Conservation (phyloP, 2,329 filamentous ascomycete genomes). For the Waltergamsia citrina region DNA sequence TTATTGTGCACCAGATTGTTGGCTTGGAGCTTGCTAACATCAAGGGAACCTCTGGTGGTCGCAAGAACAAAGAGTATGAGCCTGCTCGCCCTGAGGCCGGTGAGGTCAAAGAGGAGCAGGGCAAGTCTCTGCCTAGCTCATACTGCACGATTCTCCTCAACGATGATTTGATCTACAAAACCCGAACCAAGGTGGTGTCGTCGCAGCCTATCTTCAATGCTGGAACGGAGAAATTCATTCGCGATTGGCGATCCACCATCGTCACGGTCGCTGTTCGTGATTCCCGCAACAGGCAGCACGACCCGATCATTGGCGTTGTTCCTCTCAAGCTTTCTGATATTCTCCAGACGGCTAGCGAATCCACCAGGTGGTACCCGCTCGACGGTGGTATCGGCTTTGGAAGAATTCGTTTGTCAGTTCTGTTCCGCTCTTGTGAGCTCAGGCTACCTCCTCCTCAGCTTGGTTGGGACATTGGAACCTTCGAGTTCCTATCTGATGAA, state of each 20-base stretch:
- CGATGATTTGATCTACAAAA: slow-evolving; percentile 85
- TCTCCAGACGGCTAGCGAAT: slow-evolving; percentile 77
- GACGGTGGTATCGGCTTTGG: slow-evolving; percentile 92
- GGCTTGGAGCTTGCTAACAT: slow-evolving; percentile 88
- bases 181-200: slow-evolving; percentile 86
- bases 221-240: slow-evolving; percentile 83
- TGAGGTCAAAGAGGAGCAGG: slow-evolving; percentile 77
- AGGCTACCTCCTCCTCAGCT: slow-evolving; percentile 75
- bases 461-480: slow-evolving; percentile 92
- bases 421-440: slow-evolving; percentile 86
- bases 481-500: slow-evolving; percentile 69
- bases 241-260: slow-evolving; percentile 85
- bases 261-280: slow-evolving; percentile 85
- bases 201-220: slow-evolving; percentile 97
- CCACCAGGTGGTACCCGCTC: slow-evolving; percentile 90
- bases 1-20: slow-evolving; percentile 90
- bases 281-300: slow-evolving; percentile 80
- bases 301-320: slow-evolving; percentile 87
- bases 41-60: slow-evolving; percentile 72
- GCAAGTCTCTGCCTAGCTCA: slow-evolving; percentile 69
- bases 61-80: slow-evolving; percentile 80
- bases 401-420: slow-evolving; percentile 74
- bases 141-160: slow-evolving; percentile 92
- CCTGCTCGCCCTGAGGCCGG: slow-evolving; percentile 75
- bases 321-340: slow-evolving; percentile 81